Evolutionary conservation across 2,329 filamentous ascomycete species (phyloP).

Genomic region (Basipetospora chlamydospora): DNA sequence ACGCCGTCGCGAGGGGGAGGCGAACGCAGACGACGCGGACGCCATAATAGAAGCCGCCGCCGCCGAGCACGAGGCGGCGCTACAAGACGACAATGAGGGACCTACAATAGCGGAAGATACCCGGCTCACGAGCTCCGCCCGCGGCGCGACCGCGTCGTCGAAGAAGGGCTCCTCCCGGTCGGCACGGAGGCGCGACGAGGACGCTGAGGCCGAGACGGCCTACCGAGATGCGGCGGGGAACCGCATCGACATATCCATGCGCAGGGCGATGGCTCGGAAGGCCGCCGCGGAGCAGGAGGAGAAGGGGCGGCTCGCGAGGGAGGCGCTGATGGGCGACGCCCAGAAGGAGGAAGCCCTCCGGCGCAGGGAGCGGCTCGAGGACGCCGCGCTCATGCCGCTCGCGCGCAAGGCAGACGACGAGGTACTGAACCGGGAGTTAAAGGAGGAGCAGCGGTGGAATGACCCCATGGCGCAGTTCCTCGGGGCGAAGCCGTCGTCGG

Average conservation of each 20-base stretch:
- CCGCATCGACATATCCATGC: conserved; percentile 88
- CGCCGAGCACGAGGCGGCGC: conserved; percentile 44
- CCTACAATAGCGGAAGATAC: conserved; percentile 30
- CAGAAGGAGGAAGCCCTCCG: conserved; percentile 55
- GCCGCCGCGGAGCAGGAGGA: conserved; percentile 52
- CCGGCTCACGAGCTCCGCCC: too few species aligned
- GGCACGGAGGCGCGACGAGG: too few species aligned
- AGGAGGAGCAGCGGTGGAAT: conserved; percentile 69
- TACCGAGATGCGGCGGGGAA: conserved; percentile 90
- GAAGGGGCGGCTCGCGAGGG: conserved; percentile 50
- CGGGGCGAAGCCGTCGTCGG: conserved; percentile 33
- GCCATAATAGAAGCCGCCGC: conserved; percentile 62
- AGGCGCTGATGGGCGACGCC: conserved; percentile 70
- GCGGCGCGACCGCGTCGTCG: too few species aligned
- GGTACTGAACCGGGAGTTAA: conserved; percentile 73
- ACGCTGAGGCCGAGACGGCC: conserved; percentile 73
- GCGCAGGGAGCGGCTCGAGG: conserved; percentile 53
- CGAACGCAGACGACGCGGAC: conserved; percentile 47
- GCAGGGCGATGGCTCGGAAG: conserved; percentile 69
- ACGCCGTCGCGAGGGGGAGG: too few species aligned
- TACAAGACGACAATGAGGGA: conserved; percentile 31
- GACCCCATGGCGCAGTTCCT: conserved; percentile 82
- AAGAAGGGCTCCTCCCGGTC: too few species aligned
- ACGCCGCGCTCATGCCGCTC: conserved; percentile 70
- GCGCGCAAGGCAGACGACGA: conserved; percentile 73